A percentile compares a stretch with the other conserved stretches of the same genome.
These are phyloP conservation scores for Fusarium udum DNA, from an alignment of 2,329 filamentous ascomycete species.

Conservation along the genomic window DNA sequence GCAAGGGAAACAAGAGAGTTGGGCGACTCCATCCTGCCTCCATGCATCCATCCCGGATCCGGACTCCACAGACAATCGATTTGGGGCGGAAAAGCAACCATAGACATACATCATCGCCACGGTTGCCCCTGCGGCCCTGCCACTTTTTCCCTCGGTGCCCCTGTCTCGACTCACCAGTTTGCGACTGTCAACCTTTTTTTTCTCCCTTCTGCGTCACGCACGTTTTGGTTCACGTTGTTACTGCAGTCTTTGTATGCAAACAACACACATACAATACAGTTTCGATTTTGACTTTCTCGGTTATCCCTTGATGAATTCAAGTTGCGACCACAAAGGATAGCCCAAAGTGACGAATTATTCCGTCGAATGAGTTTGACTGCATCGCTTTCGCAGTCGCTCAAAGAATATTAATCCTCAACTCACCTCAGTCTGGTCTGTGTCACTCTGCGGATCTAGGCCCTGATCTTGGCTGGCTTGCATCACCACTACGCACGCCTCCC, in stretches of 20 bases:
- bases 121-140: constrained; percentile 44
- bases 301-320: constrained; percentile 7
- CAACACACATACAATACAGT: neutral
- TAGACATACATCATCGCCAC: constrained; percentile 48
- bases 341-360: constrained; percentile 2
- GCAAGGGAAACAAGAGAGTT: constrained; percentile 34
- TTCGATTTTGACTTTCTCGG: constrained; percentile 25
- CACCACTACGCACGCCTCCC: constrained; percentile 43
- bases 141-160: constrained; percentile 40
- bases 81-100: constrained; percentile 47
- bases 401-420: neutral
- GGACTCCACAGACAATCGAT: constrained; percentile 48
- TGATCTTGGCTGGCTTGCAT: constrained; percentile 45
- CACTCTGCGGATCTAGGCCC: constrained; percentile 45
- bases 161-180: constrained; percentile 36
- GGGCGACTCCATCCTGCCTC: constrained; percentile 40
- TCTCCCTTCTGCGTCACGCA: constrained; percentile 29
- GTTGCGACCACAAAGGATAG: constrained; percentile 4
- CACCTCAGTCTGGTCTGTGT: constrained; percentile 28
- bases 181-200: constrained; percentile 30
- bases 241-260: neutral
- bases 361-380: constrained; percentile 6
- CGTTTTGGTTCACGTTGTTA: neutral
- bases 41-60: constrained; percentile 48
- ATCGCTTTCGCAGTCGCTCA: constrained; percentile 18